phyloP scores from a whole-genome alignment of 148 eudicot species.

The Vaccinium darrowii region DNA sequence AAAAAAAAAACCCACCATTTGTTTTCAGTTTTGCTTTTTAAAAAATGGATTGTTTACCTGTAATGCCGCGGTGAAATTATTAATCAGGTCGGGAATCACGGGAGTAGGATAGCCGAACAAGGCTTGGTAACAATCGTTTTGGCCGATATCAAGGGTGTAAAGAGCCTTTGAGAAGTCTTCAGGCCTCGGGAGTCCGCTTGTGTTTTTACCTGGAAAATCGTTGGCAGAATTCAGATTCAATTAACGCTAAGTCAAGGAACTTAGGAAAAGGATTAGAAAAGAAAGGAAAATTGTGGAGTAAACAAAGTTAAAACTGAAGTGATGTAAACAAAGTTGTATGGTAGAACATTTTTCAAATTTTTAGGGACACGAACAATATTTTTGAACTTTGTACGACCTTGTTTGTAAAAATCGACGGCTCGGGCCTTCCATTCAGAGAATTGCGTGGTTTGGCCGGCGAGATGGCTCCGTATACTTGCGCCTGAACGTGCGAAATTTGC shows the following conservation, averaged over 20 bases:
- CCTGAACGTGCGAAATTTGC: not conserved
- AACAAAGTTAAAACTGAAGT: too few relatives aligned
- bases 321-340: too few relatives aligned
- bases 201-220: not conserved
- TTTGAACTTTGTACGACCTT: not conserved
- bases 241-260: too few relatives aligned
- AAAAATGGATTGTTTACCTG: not conserved
- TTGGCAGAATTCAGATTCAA: too few relatives aligned
- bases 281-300: too few relatives aligned
- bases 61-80: not conserved
- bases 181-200: slow-evolving; percentile 16
- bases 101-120: not conserved
- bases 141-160: slow-evolving; percentile 29
- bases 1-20: too few relatives aligned
- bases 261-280: too few relatives aligned
- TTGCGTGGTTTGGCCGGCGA: not conserved
- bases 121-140: slow-evolving; percentile 17
- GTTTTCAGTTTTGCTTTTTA: too few relatives aligned
- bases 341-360: too few relatives aligned
- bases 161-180: slow-evolving; percentile 23
- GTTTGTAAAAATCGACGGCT: not conserved
- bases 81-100: not conserved
- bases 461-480: not conserved
- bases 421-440: not conserved
- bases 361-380: not conserved